Percentiles rank a stretch among this genome's conserved stretches.
Evolutionary conservation across 2,329 filamentous ascomycete genomes (phyloP).

Genomic region (Trichoderma harzianum): DNA sequence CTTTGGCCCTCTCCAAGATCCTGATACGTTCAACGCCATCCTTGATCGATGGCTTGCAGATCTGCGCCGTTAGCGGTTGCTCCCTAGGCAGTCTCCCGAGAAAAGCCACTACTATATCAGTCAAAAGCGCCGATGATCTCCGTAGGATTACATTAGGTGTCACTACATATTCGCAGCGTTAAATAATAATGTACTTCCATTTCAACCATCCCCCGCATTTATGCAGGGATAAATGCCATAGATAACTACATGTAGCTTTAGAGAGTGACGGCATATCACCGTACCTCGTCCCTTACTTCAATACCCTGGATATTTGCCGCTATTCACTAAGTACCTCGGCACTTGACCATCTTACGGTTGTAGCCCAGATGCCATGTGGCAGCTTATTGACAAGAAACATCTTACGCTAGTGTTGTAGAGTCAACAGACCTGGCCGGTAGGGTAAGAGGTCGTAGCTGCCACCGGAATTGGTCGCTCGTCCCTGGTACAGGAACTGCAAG

Average conservation of each 20-base stretch:
- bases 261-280: neutral
- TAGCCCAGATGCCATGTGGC: neutral
- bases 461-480: neutral
- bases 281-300: neutral
- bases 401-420: neutral
- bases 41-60: neutral
- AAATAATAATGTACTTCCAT: neutral
- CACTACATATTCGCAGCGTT: neutral
- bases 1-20: neutral
- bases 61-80: neutral
- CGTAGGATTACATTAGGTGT: neutral
- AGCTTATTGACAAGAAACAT: neutral
- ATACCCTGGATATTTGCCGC: neutral
- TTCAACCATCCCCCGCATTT: neutral
- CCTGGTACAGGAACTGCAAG: slow-evolving; percentile 1
- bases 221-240: neutral
- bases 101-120: neutral
- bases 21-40: neutral
- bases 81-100: neutral
- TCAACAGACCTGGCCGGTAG: neutral
- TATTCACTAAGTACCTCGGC: neutral
- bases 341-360: neutral
- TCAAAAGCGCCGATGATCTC: neutral
- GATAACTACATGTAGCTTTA: neutral
- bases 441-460: neutral